Base-by-base conservation (phyloP, 441 rosid species). In the Brassica balearica region DNA sequence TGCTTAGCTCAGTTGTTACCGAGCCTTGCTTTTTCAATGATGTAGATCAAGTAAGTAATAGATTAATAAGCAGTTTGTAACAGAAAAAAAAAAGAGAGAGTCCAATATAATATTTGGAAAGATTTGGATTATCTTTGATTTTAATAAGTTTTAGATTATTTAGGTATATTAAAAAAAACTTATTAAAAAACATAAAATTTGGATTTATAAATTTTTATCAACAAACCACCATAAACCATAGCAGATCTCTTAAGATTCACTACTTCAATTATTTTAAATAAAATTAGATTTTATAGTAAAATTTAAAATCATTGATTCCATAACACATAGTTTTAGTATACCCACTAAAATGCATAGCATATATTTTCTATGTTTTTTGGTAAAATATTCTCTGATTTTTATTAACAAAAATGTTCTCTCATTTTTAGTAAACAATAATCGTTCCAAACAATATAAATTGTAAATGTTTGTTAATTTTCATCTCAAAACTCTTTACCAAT, bases 1-100 rank as follows among this genome's bases (percentile, higher is more conserved):
- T 76, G 69, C 41, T 76, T 34, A 51, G 74, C 11, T 69, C 64
- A 48, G 20, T 62, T 11, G 69, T 60, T 15, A 9, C n/a, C 12
- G 29, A 11, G 1, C 27, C n/a, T 69, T 5, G 36, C 3, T 53
- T 2, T 65, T 32, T 32, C 53, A 29, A 5, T 29, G 9, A 64
- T 32, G 8, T 32, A 32, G 8, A 14, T 63, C 14, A 15, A 68
- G 9, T 11, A 29, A 41, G 68, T 22, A 34, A 14, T 12, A 58
- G 5, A 27, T 5, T 46, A 46, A 14, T 34, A 19, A 55, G 59
- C 59, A 15, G 59, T 15, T 55, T 55, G 22, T 55, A 55, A 53
- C 20, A 14, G 6, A n/a, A 10, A 51, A 48, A 7, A 48, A 55
- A 55, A 43, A 19, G 19, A 19, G 19, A 17, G 19, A 19, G 19